Base-by-base conservation (phyloP, 306 rosid species). In the Lupinus albus region DNA sequence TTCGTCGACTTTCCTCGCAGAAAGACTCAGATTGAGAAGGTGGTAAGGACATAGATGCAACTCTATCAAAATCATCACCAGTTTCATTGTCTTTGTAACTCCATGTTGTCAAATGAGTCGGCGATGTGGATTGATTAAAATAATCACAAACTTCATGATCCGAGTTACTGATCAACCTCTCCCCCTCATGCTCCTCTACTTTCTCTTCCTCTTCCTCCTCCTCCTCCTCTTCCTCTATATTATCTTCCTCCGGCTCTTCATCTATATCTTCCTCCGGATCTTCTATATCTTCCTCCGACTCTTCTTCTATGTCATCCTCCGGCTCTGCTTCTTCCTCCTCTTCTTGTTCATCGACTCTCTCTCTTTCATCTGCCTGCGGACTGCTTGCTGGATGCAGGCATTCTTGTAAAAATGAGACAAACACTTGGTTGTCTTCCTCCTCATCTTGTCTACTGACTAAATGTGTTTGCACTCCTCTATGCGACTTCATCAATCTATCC, bases 401-500 rank as follows among this genome's bases (percentile, higher is more conserved):
- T 20, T 79, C 75, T 32, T 83, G 72, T 30, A 78, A 49, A 64
- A 72, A 52, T 17, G 70, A 69, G 44, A 68, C 45, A 68, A 79
- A 32, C 25, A 25, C 82, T 45, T 25, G 76, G 46, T 35, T 72
- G 69, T 69, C 83, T 45, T 80, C 70, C 18, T 73, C 82, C 39
- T 64, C 79, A n/a, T 74, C 82, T 66, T 72, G 77, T 44, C 61
- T 47, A 41, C 20, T 59, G 7, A 18, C 71, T 30, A 64, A 14
- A 12, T 61, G 73, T n/a, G 80, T 56, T 51, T 74, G 91, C 58
- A 80, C 79, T 71, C 79, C 94, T 49, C 79, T 39, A 28, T 80
- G 97, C 52, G 82, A 72, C 46, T 44, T 75, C 89, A 93, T 86
- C 78, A 93, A 75, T 78, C 83, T 79, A 33, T 93, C 90, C 78